Percentiles rank a stretch among this genome's conserved stretches.
These are phyloP conservation scores for Lantana camara DNA, from an alignment of 257 asterid species.

Conservation along the genomic window DNA sequence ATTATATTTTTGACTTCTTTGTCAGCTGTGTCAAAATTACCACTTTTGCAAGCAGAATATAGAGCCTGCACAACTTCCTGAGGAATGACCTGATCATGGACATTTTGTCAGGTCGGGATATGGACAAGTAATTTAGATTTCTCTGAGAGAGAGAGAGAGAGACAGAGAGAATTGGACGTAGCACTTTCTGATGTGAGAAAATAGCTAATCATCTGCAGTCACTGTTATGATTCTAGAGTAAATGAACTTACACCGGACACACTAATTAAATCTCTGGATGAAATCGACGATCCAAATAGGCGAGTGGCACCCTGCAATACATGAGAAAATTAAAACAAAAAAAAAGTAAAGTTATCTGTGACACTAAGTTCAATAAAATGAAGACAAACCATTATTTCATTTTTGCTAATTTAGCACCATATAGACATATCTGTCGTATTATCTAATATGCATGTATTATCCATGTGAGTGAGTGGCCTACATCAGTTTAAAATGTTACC, in stretches of 20 bases:
- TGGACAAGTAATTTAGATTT: slow-evolving; percentile 11
- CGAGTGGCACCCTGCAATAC: slow-evolving; percentile 93
- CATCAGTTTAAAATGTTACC: not conserved
- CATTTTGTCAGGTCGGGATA: slow-evolving; percentile 13
- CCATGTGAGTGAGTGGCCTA: slow-evolving; percentile 1
- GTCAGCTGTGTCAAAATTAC: slow-evolving; percentile 82
- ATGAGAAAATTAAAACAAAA: slow-evolving; percentile 24
- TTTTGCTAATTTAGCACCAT: slow-evolving; percentile 5
- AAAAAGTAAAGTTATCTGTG: not conserved
- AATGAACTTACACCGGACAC: slow-evolving; percentile 87
- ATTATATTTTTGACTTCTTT: slow-evolving; percentile 78
- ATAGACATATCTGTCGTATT: not conserved
- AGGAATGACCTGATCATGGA: slow-evolving; percentile 71
- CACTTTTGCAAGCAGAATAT: slow-evolving; percentile 75
- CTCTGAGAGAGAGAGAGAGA: not conserved
- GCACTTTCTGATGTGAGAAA: slow-evolving; percentile 10
- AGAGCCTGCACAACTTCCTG: slow-evolving; percentile 63
- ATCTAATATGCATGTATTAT: slow-evolving; percentile 6
- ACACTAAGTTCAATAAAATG: not conserved
- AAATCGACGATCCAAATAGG: slow-evolving; percentile 86
- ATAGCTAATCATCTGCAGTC: slow-evolving; percentile 12
- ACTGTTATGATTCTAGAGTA: not conserved
- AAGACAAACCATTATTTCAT: slow-evolving; percentile 7
- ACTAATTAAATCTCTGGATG: slow-evolving; percentile 75
- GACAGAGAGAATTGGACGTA: not conserved